Conservation (phyloP, 2,329 filamentous ascomycete species). For the Huntiella decipiens region DNA sequence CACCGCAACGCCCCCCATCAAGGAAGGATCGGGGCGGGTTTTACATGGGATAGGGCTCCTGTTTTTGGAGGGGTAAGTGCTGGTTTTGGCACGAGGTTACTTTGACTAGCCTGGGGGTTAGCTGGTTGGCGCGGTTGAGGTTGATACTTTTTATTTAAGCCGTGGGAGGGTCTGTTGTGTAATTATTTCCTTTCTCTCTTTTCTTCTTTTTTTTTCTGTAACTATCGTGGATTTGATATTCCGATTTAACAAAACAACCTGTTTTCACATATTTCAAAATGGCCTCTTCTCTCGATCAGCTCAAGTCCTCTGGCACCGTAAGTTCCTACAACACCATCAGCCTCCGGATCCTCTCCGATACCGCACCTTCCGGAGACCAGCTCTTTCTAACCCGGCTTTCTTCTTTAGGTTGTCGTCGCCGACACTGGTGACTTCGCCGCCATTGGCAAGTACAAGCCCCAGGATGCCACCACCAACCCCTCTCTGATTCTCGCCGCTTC, state of each 20-base stretch:
- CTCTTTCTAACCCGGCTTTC: not conserved
- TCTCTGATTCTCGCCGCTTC: constrained; percentile 95
- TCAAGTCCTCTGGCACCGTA: constrained; percentile 94
- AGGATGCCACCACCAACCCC: constrained; percentile 99
- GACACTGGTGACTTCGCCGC: constrained; percentile 57
- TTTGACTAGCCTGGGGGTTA: no score
- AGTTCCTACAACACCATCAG: constrained; percentile 23
- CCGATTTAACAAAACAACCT: constrained; percentile 2
- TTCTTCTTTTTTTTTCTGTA: constrained; percentile 3
- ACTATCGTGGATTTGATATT: constrained; percentile 5
- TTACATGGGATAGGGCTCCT: no score
- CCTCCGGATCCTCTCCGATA: not conserved
- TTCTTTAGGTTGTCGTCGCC: constrained; percentile 15
- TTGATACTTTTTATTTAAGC: no score
- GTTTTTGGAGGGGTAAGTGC: no score
- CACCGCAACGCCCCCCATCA: no score
- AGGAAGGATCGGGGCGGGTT: no score
- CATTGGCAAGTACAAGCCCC: constrained; percentile 98
- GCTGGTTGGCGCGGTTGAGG: no score
- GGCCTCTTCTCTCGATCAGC: constrained; percentile 82
- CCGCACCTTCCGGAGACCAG: not conserved
- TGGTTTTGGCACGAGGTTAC: no score
- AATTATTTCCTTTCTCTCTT: constrained; percentile 5
- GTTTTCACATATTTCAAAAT: constrained; percentile 28
- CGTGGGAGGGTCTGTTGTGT: no score